Base-by-base conservation (phyloP, 208 protist genomes). In the Leishmania gerbilli region DNA sequence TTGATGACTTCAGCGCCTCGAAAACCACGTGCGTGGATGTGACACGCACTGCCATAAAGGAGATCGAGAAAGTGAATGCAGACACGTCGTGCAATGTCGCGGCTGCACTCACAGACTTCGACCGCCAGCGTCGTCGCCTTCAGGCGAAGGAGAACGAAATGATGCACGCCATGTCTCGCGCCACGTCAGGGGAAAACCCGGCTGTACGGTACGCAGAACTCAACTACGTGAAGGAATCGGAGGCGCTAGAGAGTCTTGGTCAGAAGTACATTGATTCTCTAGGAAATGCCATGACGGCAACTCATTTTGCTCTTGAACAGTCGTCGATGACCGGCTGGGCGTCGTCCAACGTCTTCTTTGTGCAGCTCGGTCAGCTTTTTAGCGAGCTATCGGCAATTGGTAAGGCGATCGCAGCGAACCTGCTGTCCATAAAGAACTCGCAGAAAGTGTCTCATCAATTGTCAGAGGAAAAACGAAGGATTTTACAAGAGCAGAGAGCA, bases 301-400 rank as follows among this genome's bases (percentile, higher is more conserved):
- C 87, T 19, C 84, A 79, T 24, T 95, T 92, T 77, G 89, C 87
- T 2, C 78, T 95, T 49, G 92, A 95, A 80, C 90, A 93, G 64
- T 89, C 90, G 8, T 92, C 89, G 4, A 93, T 95, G 92, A 85
- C 87, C 2, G 88, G 89, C 34, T 95, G 92, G 92, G 77, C 90
- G 1, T 85, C 92, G 27, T 86, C 81, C 19, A 95, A 95, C 78
- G 87, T 95, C 9, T 91, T 95, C 58, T 91, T 95, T 83, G 71
- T 88, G 24, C 92, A 95, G 40, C 80, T 93, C 1, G 82, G 82
- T 31, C 58, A 77, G 0, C 88, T 95, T 45, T 86, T 93, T 5
- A 76, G 77, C 13, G 92, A 92, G 62, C 5, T 84, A 1, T 74
- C 82, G 19, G 67, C 27, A 24, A 56, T 56, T 13, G 84, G 78